Evolutionary conservation across 768 basidiomycete species (phyloP).

Genomic region (Auricularia sp.): DNA sequence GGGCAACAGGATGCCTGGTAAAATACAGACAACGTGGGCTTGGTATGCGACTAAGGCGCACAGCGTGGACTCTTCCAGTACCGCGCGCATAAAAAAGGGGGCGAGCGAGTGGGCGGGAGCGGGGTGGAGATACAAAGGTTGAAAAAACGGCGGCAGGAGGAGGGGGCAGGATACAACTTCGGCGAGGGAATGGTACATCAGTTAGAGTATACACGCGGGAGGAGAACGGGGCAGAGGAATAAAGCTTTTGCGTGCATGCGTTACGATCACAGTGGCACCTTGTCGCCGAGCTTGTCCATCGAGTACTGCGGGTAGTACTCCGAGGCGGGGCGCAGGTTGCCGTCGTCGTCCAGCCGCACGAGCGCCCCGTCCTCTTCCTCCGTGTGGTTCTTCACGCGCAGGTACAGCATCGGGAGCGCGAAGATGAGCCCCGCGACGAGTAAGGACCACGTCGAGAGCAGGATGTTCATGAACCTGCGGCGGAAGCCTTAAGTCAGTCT

Average conservation of each 20-base stretch:
- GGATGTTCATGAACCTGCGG: conserved; percentile 42
- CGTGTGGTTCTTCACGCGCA: conserved; percentile 54
- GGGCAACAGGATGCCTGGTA: too few relatives aligned
- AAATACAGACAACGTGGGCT: too few relatives aligned
- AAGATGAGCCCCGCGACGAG: conserved; percentile 53
- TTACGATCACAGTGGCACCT: background rate
- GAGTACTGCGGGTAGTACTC: background rate
- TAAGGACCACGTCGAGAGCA: conserved; percentile 65
- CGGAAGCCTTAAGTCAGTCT: conserved; percentile 23
- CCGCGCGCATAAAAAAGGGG: too few relatives aligned
- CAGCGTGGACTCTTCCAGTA: too few relatives aligned
- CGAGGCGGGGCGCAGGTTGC: conserved; percentile 10
- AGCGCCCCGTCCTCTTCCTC: conserved; percentile 41
- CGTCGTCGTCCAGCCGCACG: conserved; percentile 15
- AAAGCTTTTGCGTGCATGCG: background rate
- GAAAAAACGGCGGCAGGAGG: too few relatives aligned
- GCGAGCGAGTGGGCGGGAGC: too few relatives aligned
- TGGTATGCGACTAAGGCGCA: too few relatives aligned
- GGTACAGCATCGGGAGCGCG: conserved; percentile 64
- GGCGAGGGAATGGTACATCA: too few relatives aligned
- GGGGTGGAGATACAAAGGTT: too few relatives aligned
- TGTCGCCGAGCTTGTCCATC: background rate
- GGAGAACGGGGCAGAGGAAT: too few relatives aligned
- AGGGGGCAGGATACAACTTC: too few relatives aligned
- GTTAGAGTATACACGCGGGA: too few relatives aligned